These are phyloP conservation scores for Aphanomyces invadans DNA, from an alignment of 352 stramenopile species.

Conservation along the genomic window DNA sequence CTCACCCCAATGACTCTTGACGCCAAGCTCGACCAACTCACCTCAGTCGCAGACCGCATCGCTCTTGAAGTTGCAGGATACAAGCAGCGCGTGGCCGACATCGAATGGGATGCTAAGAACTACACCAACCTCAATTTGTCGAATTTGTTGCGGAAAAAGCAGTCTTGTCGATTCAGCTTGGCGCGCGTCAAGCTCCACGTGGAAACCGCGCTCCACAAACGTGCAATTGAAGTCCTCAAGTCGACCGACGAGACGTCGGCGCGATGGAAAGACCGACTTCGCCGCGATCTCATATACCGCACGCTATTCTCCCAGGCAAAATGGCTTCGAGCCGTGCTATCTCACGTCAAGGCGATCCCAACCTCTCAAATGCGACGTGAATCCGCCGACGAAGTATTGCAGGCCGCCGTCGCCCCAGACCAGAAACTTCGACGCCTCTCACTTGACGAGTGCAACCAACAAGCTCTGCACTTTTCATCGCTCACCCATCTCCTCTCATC, in stretches of 20 bases:
- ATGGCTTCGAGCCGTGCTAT: slow-evolving; percentile 1
- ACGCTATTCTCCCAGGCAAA: slow-evolving; percentile 3
- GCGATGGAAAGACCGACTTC: neutral
- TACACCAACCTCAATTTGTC: neutral
- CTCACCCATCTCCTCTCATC: neutral
- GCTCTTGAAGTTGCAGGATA: neutral
- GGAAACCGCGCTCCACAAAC: slow-evolving; percentile 20
- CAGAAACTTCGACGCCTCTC: neutral
- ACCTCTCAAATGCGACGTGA: neutral
- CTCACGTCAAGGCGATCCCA: slow-evolving; percentile 1
- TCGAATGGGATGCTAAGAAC: slow-evolving; percentile 18
- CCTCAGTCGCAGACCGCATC: neutral
- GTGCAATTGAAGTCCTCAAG: slow-evolving; percentile 9
- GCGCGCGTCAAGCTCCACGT: slow-evolving; percentile 10
- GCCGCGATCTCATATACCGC: slow-evolving; percentile 1
- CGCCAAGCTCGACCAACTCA: neutral
- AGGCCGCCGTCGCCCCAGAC: too few relatives aligned
- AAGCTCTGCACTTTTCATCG: neutral
- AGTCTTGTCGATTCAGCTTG: neutral
- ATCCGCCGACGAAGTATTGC: slow-evolving; percentile 11
- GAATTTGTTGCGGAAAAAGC: slow-evolving; percentile 1
- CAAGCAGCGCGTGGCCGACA: slow-evolving; percentile 12
- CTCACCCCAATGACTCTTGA: neutral
- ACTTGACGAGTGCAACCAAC: slow-evolving; percentile 3
- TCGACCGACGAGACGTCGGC: neutral